phyloP scores from a whole-genome alignment of 306 rosid genomes.

The Trifolium fragiferum region DNA sequence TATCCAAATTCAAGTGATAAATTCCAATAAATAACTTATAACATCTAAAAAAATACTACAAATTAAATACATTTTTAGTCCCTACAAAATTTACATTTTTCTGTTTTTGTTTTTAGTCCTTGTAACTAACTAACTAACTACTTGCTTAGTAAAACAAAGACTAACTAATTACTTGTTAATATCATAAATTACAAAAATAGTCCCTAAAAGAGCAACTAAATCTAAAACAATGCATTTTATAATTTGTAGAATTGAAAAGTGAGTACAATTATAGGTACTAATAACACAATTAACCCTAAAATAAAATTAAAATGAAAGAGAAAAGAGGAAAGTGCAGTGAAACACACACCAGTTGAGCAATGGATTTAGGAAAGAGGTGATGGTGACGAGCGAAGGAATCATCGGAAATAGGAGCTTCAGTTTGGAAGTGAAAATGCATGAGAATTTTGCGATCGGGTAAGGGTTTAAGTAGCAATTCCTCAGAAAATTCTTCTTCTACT shows the following conservation, averaged over 20 bases:
- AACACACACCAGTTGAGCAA: conserved; percentile 78
- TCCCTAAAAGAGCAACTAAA: not conserved
- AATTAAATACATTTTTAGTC: too few relatives aligned
- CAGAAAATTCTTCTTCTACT: conserved; percentile 76
- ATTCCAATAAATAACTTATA: not conserved
- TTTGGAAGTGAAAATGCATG: conserved; percentile 79
- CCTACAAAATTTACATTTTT: too few relatives aligned
- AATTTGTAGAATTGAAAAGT: not conserved
- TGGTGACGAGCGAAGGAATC: conserved; percentile 75
- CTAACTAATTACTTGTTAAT: not conserved
- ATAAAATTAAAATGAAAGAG: not conserved
- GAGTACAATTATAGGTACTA: not conserved
- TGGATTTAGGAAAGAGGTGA: conserved; percentile 91
- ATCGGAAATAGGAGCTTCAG: conserved; percentile 58
- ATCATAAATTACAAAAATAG: not conserved
- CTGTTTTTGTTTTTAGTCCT: not conserved
- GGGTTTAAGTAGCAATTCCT: conserved; percentile 85
- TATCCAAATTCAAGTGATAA: not conserved
- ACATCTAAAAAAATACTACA: not conserved
- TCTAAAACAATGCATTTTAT: not conserved
- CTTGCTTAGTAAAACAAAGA: too few relatives aligned
- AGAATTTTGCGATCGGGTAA: conserved; percentile 91
- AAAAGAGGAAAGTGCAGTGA: not conserved
- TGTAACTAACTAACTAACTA: too few relatives aligned
- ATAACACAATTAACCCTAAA: not conserved